These are phyloP conservation scores for Plectosphaerella sp. DNA, from an alignment of 2,329 filamentous ascomycete species.

Conservation along the genomic window DNA sequence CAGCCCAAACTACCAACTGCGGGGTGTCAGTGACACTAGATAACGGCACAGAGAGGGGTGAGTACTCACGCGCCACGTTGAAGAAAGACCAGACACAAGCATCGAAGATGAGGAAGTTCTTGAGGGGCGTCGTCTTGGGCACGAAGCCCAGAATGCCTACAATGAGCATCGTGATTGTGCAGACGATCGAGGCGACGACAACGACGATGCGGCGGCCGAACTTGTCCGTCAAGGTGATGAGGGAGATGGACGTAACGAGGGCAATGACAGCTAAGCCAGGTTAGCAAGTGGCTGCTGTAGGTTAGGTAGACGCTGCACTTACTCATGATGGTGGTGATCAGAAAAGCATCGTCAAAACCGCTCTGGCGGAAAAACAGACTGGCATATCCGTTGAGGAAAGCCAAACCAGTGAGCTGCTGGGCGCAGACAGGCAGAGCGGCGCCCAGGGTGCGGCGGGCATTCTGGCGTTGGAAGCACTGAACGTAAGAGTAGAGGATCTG, in stretches of 20 bases:
- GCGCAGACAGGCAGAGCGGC: constrained; percentile 19
- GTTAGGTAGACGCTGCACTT: background rate
- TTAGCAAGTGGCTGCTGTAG: background rate
- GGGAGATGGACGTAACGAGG: constrained; percentile 10
- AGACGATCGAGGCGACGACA: constrained; percentile 8
- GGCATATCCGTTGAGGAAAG: constrained; percentile 15
- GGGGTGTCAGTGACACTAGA: background rate
- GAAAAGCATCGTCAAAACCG: constrained; percentile 18
- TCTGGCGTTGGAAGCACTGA: constrained; percentile 17
- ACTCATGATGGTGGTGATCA: constrained; percentile 14
- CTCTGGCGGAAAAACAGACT: constrained; percentile 28
- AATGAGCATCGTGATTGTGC: constrained; percentile 11
- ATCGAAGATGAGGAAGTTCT: constrained; percentile 14
- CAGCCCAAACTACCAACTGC: constrained; percentile 19
- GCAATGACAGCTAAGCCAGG: constrained; percentile 7
- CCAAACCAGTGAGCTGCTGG: constrained; percentile 16
- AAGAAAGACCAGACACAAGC: constrained; percentile 17
- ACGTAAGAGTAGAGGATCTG: constrained; percentile 13
- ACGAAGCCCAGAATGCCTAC: constrained; percentile 14
- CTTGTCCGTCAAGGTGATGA: constrained; percentile 12
- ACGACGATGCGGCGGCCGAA: constrained; percentile 14
- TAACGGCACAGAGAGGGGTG: too few species aligned
- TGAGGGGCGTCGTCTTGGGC: constrained; percentile 7
- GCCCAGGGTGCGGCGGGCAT: constrained; percentile 23
- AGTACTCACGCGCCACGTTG: background rate